Base-by-base conservation (phyloP, 169 alveolate species). In the Sarcocystis neurona region DNA sequence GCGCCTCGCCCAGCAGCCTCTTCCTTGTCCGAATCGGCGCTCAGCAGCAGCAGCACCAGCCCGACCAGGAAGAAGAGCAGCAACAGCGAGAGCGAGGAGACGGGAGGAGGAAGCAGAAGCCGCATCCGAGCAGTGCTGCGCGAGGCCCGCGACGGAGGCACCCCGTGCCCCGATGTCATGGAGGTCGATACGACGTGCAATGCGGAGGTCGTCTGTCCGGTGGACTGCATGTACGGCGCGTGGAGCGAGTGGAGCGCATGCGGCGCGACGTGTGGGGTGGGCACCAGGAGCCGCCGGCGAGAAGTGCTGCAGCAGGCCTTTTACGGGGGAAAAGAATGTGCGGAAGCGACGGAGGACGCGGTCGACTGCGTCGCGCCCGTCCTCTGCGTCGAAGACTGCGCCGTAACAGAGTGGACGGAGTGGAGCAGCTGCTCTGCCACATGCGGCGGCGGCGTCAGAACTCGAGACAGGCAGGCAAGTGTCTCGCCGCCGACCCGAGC, bases 161-260 rank as follows among this genome's bases (percentile, higher is more conserved):
- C 2, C 72, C 41, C 60, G 53, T 88, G 92, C 68, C 92, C 92
- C 1, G 75, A 74, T 50, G 30, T 75, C 60, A 79, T 79, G 82
- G 92, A 90, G 77, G 75, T 63, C 89, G 56, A 88, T 88, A 48
- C 74, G 53, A 80, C 88, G 43, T 93, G 95, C 89, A 90, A 93
- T 50, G 90, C 93, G 8, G 93, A 91, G 37, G 66, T 90, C 53
- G 92, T 94, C 37, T 91, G 94, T 60, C 94, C 94, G 20, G 79
- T 91, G n/a, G 94, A 93, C 85, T 93, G 95, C 63, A 88, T 74
- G 48, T 92, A 89, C 70, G 86, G 92, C 63, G 86, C 89, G 84
- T 93, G 95, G 95, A 90, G 93, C 12, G 91, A 77, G 70, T 93
- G 94, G 94, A 84, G 92, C 34, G 91, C 91, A 4, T 93, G 95